Conservation (phyloP, 2,329 filamentous ascomycete genomes). For the Hymenoscyphus fructigenus region DNA sequence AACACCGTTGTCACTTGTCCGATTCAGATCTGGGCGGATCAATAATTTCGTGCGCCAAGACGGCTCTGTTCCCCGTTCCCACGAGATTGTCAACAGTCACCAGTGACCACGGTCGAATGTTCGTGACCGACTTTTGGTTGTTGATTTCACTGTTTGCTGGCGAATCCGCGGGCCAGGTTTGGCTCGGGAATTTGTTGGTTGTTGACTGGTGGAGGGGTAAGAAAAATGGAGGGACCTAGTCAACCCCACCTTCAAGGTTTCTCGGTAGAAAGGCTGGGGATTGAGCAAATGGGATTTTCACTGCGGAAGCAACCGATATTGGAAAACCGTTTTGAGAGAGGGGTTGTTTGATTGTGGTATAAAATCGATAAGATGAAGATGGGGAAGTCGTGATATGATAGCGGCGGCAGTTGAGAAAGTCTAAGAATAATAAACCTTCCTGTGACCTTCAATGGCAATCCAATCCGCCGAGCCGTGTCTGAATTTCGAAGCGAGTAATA, state of each 20-base stretch:
- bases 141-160: not conserved
- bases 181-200: not conserved
- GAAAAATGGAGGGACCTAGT: not conserved
- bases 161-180: not conserved
- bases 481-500: not conserved
- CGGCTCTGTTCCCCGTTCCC: constrained; percentile 51
- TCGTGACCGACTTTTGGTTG: constrained; percentile 19
- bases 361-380: not conserved
- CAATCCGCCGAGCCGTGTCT: not conserved
- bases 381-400: not conserved
- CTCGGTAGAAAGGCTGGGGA: not conserved
- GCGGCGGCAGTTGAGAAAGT: not conserved
- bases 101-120: not conserved
- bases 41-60: constrained; percentile 11
- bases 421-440: not conserved
- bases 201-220: not conserved
- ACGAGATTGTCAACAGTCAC: not conserved
- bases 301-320: not conserved
- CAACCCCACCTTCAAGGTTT: not conserved
- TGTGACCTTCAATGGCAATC: not conserved
- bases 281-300: not conserved
- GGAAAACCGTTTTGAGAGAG: not conserved
- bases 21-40: constrained; percentile 7
- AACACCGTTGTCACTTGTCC: constrained; percentile 6
- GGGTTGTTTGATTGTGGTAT: not conserved